A percentile compares a stretch with the other conserved stretches of the same genome.
These are phyloP conservation scores for Penicillium sp. DNA, from an alignment of 2,329 filamentous ascomycete genomes.

Conservation along the genomic window DNA sequence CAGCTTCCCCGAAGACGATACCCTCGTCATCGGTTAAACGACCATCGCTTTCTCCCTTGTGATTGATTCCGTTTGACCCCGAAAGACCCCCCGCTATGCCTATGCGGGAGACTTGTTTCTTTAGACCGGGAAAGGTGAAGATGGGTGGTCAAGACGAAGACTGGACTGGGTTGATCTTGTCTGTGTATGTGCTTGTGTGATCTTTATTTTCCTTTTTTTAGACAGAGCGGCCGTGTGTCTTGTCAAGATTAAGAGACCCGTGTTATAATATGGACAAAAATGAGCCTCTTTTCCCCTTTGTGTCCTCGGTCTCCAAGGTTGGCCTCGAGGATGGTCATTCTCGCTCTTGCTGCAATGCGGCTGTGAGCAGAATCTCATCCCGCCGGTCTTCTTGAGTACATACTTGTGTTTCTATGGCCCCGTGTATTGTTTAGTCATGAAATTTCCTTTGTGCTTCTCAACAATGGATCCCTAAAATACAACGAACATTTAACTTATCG, in stretches of 20 bases:
- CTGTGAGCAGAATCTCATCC: slow-evolving; percentile 11
- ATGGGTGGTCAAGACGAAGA: slow-evolving; percentile 16
- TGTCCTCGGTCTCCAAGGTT: slow-evolving; percentile 24
- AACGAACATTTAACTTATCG: background rate
- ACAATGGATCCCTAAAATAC: background rate
- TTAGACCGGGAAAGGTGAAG: slow-evolving; percentile 20
- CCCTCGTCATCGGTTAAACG: slow-evolving; percentile 87
- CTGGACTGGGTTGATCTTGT: slow-evolving; percentile 24
- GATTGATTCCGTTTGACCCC: slow-evolving; percentile 13
- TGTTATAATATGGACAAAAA: slow-evolving; percentile 46
- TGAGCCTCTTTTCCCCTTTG: slow-evolving; percentile 31
- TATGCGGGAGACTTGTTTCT: slow-evolving; percentile 15
- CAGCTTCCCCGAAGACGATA: slow-evolving; percentile 87
- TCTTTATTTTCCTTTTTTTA: slow-evolving; percentile 31
- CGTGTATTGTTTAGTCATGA: slow-evolving; percentile 34
- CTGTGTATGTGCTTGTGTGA: slow-evolving; percentile 30
- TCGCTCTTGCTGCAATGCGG: slow-evolving; percentile 6
- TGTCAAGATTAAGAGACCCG: slow-evolving; percentile 41
- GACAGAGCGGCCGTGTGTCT: slow-evolving; percentile 37
- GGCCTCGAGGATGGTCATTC: slow-evolving; percentile 12
- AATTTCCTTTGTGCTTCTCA: slow-evolving; percentile 30
- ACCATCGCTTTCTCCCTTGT: slow-evolving; percentile 10
- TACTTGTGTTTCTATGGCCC: slow-evolving; percentile 31
- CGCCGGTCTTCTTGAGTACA: slow-evolving; percentile 27
- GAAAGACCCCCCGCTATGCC: slow-evolving; percentile 4